phyloP scores from a whole-genome alignment of 257 asterid genomes.

The Solanum rostratum region DNA sequence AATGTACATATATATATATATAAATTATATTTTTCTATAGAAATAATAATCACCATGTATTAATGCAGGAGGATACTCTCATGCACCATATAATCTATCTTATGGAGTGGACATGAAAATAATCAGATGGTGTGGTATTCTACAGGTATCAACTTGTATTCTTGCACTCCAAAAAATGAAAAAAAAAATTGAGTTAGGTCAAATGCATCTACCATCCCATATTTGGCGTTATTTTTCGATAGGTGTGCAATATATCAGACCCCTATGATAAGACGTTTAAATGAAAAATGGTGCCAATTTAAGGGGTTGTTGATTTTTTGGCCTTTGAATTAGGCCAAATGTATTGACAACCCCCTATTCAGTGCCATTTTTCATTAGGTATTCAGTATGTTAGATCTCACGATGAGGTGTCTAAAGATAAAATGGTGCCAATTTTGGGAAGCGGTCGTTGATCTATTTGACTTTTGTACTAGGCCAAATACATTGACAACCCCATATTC shows the following conservation, averaged over 20 bases:
- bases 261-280: neutral
- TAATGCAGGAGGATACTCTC: conserved; percentile 77
- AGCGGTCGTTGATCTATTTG: neutral
- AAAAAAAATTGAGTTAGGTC: neutral
- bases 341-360: neutral
- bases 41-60: neutral
- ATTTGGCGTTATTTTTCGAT: neutral
- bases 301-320: neutral
- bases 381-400: neutral
- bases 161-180: neutral
- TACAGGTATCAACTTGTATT: conserved; percentile 37
- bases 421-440: neutral
- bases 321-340: neutral
- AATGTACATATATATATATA: too few relatives aligned
- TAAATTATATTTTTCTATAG: neutral
- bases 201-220: neutral
- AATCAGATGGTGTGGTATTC: conserved; percentile 80
- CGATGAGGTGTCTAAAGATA: neutral
- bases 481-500: neutral
- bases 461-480: neutral
- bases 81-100: conserved; percentile 50
- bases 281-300: neutral
- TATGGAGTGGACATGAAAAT: conserved; percentile 75
- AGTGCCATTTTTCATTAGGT: neutral
- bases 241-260: neutral